Percentiles rank a stretch among this genome's conserved stretches.
phyloP scores from a whole-genome alignment of 208 protist genomes.

The Trypanosoma conorhini region DNA sequence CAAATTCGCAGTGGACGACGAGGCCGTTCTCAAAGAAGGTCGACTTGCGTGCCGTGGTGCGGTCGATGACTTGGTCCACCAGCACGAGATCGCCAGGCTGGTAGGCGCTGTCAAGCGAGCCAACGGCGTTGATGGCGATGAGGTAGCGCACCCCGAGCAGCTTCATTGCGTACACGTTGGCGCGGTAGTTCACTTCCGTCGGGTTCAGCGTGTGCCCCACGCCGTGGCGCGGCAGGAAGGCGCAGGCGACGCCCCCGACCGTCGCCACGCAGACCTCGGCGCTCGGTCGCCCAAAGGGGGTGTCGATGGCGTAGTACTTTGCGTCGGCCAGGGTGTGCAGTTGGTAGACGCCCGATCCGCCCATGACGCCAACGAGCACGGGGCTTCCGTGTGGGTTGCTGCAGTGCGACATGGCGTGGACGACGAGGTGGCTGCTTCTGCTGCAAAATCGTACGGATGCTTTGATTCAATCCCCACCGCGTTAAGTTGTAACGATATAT shows the following conservation, averaged over 20 bases:
- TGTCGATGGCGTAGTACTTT: slow-evolving; percentile 66
- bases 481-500: no score
- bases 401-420: not conserved
- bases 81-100: slow-evolving; percentile 86
- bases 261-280: slow-evolving; percentile 65
- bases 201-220: slow-evolving; percentile 73
- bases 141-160: slow-evolving; percentile 84
- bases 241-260: slow-evolving; percentile 52
- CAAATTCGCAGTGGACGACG: slow-evolving; percentile 85
- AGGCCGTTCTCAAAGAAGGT: slow-evolving; percentile 89
- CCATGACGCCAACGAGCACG: slow-evolving; percentile 79
- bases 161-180: slow-evolving; percentile 93
- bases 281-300: slow-evolving; percentile 86
- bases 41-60: slow-evolving; percentile 56
- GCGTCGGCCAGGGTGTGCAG: slow-evolving; percentile 53
- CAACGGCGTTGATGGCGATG: slow-evolving; percentile 86
- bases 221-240: slow-evolving; percentile 90
- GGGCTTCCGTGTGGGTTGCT: slow-evolving; percentile 53
- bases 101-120: slow-evolving; percentile 76
- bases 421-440: not conserved
- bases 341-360: slow-evolving; percentile 87
- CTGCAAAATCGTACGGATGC: slow-evolving; percentile 5
- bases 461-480: no score
- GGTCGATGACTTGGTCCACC: slow-evolving; percentile 90
- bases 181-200: slow-evolving; percentile 88